Evolutionary conservation across 768 basidiomycete genomes (phyloP).

Genomic region (Leucosporidium scottii): DNA sequence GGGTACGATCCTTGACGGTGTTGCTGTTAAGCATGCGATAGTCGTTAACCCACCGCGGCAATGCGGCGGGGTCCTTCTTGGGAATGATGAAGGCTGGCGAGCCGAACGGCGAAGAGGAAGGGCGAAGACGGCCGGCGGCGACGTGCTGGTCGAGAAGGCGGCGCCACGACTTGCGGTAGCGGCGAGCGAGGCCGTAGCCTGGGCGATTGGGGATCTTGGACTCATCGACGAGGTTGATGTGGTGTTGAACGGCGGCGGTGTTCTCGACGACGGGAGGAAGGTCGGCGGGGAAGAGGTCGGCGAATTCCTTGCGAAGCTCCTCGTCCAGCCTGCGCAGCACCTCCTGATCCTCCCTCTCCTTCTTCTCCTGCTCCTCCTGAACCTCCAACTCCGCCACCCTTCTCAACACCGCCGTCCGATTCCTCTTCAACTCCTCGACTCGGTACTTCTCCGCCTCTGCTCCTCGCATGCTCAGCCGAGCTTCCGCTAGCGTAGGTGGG

Average conservation of each 20-base stretch:
- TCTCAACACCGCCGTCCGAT: no score
- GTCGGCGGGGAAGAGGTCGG: slow-evolving; percentile 1
- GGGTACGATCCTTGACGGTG: slow-evolving; percentile 15
- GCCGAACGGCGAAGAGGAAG: slow-evolving; percentile 7
- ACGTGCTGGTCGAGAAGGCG: slow-evolving; percentile 5
- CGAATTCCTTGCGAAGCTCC: no score
- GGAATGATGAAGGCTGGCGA: slow-evolving; percentile 8
- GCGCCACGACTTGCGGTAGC: slow-evolving; percentile 4
- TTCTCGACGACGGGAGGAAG: background rate
- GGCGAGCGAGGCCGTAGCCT: background rate
- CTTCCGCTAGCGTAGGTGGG: no score
- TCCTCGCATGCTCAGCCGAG: no score
- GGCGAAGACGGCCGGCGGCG: slow-evolving; percentile 3
- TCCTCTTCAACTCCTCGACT: no score
- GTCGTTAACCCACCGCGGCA: slow-evolving; percentile 13
- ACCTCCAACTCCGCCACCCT: no score
- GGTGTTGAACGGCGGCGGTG: background rate
- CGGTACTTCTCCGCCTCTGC: no score
- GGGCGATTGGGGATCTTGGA: slow-evolving; percentile 7
- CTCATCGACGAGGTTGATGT: background rate
- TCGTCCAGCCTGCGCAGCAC: no score
- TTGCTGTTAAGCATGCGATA: slow-evolving; percentile 10
- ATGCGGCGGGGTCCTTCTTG: slow-evolving; percentile 5
- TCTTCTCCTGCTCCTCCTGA: no score
- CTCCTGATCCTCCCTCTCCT: no score